Evolutionary conservation across 257 asterid species (phyloP).

Genomic region (Petunia axillaris): DNA sequence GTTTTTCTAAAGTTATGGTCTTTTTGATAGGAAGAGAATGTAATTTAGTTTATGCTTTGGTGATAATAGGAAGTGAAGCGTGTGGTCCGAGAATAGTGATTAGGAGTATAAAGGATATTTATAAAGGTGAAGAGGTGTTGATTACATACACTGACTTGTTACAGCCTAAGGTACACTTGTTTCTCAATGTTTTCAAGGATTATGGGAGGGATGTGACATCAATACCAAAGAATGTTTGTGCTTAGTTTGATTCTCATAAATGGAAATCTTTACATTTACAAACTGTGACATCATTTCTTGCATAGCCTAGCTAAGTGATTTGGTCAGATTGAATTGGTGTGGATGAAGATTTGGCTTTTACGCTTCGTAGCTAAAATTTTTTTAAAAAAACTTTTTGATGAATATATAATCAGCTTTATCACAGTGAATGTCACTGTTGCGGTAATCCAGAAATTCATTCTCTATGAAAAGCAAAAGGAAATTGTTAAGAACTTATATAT

Average conservation of each 20-base stretch:
- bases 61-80: constrained; percentile 46
- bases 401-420: not conserved
- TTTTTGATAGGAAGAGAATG: not conserved
- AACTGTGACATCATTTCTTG: not conserved
- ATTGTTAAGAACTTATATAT: not conserved
- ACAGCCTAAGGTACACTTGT: constrained; percentile 66
- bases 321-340: not conserved
- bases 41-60: constrained; percentile 6
- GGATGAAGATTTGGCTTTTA: not conserved
- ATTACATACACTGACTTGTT: constrained; percentile 79
- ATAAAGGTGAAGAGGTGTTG: constrained; percentile 67
- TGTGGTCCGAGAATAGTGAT: constrained; percentile 67
- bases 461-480: not conserved
- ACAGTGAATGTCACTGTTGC: not conserved
- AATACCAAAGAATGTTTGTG: not conserved
- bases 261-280: not conserved
- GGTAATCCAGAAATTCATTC: not conserved
- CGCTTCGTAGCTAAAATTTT: not conserved
- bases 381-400: not conserved
- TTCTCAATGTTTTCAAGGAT: constrained; percentile 11
- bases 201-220: not conserved
- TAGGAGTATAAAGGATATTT: constrained; percentile 64
- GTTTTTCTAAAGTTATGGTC: not conserved
- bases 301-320: not conserved
- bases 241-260: not conserved